Evolutionary conservation across 768 basidiomycete genomes (phyloP), one percentile per base, ranked within the genome.

Genomic region (Lanmaoa rubissima): DNA sequence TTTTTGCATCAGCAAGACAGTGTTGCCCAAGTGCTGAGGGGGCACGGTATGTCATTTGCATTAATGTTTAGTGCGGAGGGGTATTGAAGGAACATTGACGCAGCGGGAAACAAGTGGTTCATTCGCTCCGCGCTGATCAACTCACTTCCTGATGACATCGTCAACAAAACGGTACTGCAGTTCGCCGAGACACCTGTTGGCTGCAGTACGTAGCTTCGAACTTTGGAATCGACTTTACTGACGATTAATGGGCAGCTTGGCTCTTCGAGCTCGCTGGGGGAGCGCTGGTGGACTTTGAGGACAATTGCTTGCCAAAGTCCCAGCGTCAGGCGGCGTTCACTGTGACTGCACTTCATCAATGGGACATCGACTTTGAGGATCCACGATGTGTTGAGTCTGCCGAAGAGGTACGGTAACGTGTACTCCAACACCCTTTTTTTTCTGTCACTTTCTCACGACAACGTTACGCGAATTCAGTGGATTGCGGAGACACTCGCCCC

Each of bases 1-100:
- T 95, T 94, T 72, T 73, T 92, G 60, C 82, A 86, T 66, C 94
- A 97, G 69, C 94, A 96, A 73, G 88, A 94, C 64, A 94, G 92
- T 56, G 87, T 96, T 10, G 92, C 92, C 13, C 92, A 95, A 71
- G 87, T 95, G 9, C 74, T 97, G 53, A 85, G 90, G 59, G 93
- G 88, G 56, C 90, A 83, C 77, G 86, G 92, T 90, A 54, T 51
- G 77, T 70, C 45, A 53, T 41, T 34, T 0, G 21, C 12, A 19
- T 44, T 12, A 11, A 28, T 5, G 3, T 35, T 31, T 55, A 12
- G 17, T 31, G 7, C 7, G 11, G 5, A n/a, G 21, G 7, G 8
- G 9, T 39, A 44, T 17, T 61, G 9, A 65, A n/a, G 11, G 12
- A 14, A 46, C 42, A 12, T 19, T 35, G 10, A 11, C 51, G 24